Conservation (phyloP, 257 asterid species). For the Capsicum rhomboideum region DNA sequence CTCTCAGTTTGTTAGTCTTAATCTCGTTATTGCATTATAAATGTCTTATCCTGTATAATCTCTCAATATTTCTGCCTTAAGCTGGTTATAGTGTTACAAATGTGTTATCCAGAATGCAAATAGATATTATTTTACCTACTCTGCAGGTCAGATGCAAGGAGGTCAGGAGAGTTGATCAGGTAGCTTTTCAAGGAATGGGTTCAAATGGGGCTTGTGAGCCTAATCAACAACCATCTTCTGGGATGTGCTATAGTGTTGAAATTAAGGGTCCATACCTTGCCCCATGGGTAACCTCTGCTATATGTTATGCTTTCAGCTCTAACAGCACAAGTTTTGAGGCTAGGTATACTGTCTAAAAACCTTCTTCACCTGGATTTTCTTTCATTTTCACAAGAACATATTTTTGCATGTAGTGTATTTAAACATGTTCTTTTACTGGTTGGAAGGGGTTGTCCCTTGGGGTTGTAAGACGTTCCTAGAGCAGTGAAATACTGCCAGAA, state of each 20-base stretch:
- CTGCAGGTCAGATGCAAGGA: constrained; percentile 85
- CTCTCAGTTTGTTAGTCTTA: not conserved
- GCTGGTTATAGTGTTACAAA: not conserved
- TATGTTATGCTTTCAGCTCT: constrained; percentile 58
- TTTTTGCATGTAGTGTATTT: not conserved
- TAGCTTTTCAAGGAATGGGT: constrained; percentile 35
- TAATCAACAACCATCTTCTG: constrained; percentile 36
- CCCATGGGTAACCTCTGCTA: constrained; percentile 74
- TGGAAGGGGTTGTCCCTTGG: not conserved
- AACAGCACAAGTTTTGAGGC: constrained; percentile 62
- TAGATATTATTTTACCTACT: constrained; percentile 5
- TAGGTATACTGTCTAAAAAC: constrained; percentile 40
- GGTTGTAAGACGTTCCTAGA: not conserved
- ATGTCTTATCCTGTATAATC: not conserved
- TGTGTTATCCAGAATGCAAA: not conserved
- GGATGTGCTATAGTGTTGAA: constrained; percentile 71
- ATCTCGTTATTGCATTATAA: not conserved
- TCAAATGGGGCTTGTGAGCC: constrained; percentile 26
- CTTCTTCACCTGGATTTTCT: not conserved
- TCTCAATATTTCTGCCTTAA: not conserved
- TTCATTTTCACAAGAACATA: not conserved
- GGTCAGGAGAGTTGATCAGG: constrained; percentile 56
- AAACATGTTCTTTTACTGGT: not conserved
- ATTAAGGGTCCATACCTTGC: constrained; percentile 68
- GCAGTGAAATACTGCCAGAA: too few relatives aligned